Base-by-base conservation (phyloP, 192 early-diverging fungal species). In the Phycomyces nitens region DNA sequence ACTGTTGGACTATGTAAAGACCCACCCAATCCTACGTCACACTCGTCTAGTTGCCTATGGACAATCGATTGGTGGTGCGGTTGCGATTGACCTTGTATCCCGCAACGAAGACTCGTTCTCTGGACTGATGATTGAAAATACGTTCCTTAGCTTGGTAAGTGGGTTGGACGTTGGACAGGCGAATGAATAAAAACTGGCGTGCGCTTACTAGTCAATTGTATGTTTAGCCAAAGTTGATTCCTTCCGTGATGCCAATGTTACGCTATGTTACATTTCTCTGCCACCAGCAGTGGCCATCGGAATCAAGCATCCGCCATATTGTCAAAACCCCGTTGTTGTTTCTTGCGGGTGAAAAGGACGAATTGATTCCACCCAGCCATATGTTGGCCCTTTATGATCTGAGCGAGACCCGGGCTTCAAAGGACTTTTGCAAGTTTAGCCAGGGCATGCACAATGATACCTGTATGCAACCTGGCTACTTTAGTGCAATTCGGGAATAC, bases 11-110 rank as follows among this genome's bases (percentile, higher is more conserved):
- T 97, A 85, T 76, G 80, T 99, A 43, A 79, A 78, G 40, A 73
- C 81, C 6, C 91, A 97, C 69, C 84, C 85, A 14, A 74, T 90
- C 23, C 73, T 94, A 1, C 77, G 77, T 23, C 74, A 90, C 61
- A 89, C 92, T 1, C 89, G 89, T 62, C 68, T 99, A 44, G 78
- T 99, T 40, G 84, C 92, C 0, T 98, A 91, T 74, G 97, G 96
- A 0, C 97, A 99, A 69, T 94, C 92, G 8, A 88, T 99, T 60
- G 97, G 97, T 42, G 97, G 97, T 12, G 97, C 97, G 5, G 96
- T 97, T 20, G 93, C 94, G 9, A 91, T 96, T 60, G 80, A 96
- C 66, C 69, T 91, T 49, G 94, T 94, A 3, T 82, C 92, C 1
- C 73, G 84, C 53, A 87, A 95, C 65, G 82, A 92, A 66, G 80